Conservation (phyloP, 2,329 filamentous ascomycete species). For the Tothia fuscella region DNA sequence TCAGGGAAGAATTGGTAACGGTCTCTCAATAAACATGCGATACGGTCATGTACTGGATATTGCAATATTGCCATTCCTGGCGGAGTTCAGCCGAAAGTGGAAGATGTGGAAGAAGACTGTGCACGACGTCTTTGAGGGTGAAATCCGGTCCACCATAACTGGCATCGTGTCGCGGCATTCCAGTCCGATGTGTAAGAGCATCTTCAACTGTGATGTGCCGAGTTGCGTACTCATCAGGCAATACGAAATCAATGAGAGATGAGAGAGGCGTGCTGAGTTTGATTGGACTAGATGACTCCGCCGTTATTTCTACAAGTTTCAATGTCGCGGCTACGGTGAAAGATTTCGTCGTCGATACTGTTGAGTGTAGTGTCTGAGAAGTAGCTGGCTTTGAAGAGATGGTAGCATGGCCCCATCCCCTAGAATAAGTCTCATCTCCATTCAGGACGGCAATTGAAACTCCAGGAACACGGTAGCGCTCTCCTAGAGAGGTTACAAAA, state of each 20-base stretch:
- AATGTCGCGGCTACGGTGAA: constrained; percentile 19
- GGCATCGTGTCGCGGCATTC: constrained; percentile 22
- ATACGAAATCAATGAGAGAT: constrained; percentile 24
- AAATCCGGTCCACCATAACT: constrained; percentile 16
- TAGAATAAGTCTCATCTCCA: constrained; percentile 5
- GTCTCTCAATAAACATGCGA: constrained; percentile 38
- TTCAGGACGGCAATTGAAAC: constrained; percentile 10
- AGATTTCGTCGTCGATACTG: constrained; percentile 21
- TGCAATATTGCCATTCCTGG: constrained; percentile 37
- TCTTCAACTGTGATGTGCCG: constrained; percentile 22
- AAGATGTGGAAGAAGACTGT: constrained; percentile 30
- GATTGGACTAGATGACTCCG: constrained; percentile 18
- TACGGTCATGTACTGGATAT: constrained; percentile 37
- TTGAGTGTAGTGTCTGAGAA: constrained; percentile 18
- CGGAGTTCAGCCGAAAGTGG: constrained; percentile 29
- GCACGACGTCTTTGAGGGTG: constrained; percentile 26
- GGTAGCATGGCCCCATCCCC: constrained; percentile 15
- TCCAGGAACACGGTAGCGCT: too few relatives aligned
- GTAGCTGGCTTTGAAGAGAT: constrained; percentile 14
- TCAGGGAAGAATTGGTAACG: constrained; percentile 27
- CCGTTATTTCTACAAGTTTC: constrained; percentile 17
- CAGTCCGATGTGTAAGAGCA: constrained; percentile 25
- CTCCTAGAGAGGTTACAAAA: too few relatives aligned
- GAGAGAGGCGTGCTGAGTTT: constrained; percentile 26
- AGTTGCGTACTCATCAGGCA: constrained; percentile 20